These are phyloP conservation scores for Brassica juncea DNA, from an alignment of 345 rosid genomes.

Conservation along the genomic window DNA sequence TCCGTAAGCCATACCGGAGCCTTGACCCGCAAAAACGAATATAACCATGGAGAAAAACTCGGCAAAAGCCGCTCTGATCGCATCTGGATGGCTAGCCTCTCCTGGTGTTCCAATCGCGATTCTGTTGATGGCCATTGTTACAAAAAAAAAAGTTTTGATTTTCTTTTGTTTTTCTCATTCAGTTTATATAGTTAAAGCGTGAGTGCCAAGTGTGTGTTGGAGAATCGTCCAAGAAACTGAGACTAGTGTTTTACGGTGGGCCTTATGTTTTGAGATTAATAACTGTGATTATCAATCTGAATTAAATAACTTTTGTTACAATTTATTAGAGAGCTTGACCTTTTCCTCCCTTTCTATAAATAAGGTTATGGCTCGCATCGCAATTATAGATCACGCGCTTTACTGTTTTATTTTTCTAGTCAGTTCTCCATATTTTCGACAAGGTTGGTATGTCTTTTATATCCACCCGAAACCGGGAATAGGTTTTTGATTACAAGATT, in stretches of 20 bases:
- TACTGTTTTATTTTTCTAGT: not conserved
- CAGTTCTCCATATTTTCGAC: too few relatives aligned
- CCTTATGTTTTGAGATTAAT: not conserved
- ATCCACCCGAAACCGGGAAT: too few relatives aligned
- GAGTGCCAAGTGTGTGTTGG: constrained; percentile 35
- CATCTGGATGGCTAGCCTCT: constrained; percentile 71
- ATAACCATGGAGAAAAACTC: constrained; percentile 79
- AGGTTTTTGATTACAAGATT: too few relatives aligned
- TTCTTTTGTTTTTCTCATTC: not conserved
- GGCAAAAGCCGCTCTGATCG: constrained; percentile 61
- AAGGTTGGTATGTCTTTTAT: too few relatives aligned
- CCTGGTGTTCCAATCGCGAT: constrained; percentile 62
- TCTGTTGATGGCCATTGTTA: constrained; percentile 58
- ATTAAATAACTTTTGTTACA: not conserved
- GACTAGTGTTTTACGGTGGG: constrained; percentile 34
- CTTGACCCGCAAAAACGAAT: constrained; percentile 85
- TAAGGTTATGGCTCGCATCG: constrained; percentile 14
- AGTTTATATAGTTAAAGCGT: constrained; percentile 30
- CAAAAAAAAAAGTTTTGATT: not conserved
- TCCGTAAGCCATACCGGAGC: constrained; percentile 88
- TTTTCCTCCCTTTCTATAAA: constrained; percentile 32
- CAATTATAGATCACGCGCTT: constrained; percentile 34
- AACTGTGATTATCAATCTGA: not conserved
- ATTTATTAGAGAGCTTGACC: constrained; percentile 19
- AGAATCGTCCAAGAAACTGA: constrained; percentile 38